Conservation (phyloP, 2,329 filamentous ascomycete genomes). For the Penicillium sp. region DNA sequence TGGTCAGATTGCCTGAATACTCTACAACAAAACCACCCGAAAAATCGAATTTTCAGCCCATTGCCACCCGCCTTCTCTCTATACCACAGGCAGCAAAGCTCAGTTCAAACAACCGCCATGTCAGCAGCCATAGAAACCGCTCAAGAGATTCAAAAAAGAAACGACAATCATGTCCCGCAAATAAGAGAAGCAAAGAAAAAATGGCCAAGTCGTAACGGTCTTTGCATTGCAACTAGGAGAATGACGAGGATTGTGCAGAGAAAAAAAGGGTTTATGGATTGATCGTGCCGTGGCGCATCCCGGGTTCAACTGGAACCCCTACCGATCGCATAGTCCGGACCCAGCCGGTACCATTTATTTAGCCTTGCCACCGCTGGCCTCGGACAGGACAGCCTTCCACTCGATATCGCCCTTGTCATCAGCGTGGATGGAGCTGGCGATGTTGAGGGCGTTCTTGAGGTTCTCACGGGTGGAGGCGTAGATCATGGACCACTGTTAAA, state of each 20-base stretch:
- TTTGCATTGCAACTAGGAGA: constrained; percentile 40
- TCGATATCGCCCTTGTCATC: constrained; percentile 45
- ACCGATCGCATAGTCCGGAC: constrained; percentile 33
- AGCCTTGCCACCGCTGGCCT: constrained; percentile 45
- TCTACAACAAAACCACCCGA: constrained; percentile 6
- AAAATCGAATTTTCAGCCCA: constrained; percentile 5
- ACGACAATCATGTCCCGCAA: constrained; percentile 16
- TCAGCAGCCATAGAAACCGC: constrained; percentile 6
- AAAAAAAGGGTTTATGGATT: constrained; percentile 25
- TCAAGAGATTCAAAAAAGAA: constrained; percentile 8
- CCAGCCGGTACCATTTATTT: constrained; percentile 38
- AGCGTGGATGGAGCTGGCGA: constrained; percentile 42
- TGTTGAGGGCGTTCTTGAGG: constrained; percentile 51
- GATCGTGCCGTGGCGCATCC: constrained; percentile 27
- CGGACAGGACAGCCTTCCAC: constrained; percentile 41
- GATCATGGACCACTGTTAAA: constrained; percentile 48
- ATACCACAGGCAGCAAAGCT: constrained; percentile 24
- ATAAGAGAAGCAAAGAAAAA: constrained; percentile 14
- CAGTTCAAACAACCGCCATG: constrained; percentile 29
- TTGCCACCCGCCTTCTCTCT: constrained; percentile 6
- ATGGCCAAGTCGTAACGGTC: constrained; percentile 37
- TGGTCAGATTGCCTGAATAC: constrained; percentile 3
- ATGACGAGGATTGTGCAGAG: constrained; percentile 28
- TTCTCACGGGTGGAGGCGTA: constrained; percentile 52
- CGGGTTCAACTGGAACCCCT: constrained; percentile 17